These are phyloP conservation scores for Delitschia confertaspora DNA, from an alignment of 495 filamentous ascomycete species.

Conservation along the genomic window DNA sequence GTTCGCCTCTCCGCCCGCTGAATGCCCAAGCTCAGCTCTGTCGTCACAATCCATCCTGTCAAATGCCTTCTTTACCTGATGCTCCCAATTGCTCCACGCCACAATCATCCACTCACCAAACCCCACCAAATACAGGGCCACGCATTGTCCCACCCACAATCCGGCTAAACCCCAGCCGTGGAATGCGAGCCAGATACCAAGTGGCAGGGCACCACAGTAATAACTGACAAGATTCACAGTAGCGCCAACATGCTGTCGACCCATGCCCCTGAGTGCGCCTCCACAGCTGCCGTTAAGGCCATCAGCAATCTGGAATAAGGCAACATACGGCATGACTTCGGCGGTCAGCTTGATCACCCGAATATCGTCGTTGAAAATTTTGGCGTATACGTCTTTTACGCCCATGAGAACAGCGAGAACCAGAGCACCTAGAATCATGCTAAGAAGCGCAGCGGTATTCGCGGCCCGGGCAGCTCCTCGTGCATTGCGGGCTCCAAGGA, in stretches of 20 bases:
- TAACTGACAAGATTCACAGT: constrained; percentile 85
- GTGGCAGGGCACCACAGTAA: constrained; percentile 73
- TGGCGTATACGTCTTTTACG: constrained; percentile 67
- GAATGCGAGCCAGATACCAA: constrained; percentile 81
- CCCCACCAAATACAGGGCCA: constrained; percentile 79
- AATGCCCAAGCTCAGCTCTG: constrained; percentile 36
- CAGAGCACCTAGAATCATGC: constrained; percentile 55
- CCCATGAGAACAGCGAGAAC: constrained; percentile 68
- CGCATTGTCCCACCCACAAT: constrained; percentile 83
- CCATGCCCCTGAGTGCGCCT: constrained; percentile 75
- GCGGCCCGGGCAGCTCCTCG: constrained; percentile 63
- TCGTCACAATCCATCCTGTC: constrained; percentile 61
- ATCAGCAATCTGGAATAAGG: constrained; percentile 91
- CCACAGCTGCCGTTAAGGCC: constrained; percentile 81
- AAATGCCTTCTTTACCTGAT: constrained; percentile 68
- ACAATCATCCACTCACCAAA: constrained; percentile 74
- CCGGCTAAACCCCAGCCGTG: constrained; percentile 81
- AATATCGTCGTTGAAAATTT: constrained; percentile 74
- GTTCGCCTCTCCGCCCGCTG: constrained; percentile 8
- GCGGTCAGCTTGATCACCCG: constrained; percentile 67
- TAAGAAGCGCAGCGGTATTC: constrained; percentile 69
- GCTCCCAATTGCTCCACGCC: constrained; percentile 66
- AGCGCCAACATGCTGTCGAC: constrained; percentile 80
- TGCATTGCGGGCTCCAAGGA: constrained; percentile 63
- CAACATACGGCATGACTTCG: constrained; percentile 78